These are phyloP conservation scores for Iris macrosiphon DNA, from an alignment of 106 monocot genomes.

Conservation along the genomic window DNA sequence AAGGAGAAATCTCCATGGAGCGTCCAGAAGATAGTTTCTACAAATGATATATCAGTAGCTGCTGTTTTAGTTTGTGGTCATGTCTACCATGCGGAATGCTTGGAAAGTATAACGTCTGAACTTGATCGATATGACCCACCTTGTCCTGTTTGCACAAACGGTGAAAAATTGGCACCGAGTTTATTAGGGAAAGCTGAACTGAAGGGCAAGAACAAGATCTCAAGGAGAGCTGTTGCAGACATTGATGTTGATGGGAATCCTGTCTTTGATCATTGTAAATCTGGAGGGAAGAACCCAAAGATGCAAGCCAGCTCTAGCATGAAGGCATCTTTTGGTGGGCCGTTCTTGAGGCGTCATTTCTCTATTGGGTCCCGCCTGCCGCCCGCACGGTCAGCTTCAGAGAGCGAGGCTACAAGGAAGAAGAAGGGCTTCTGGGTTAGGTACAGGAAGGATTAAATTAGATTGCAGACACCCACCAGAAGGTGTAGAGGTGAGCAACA, in stretches of 20 bases:
- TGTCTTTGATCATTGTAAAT: constrained; percentile 1
- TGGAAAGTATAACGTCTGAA: constrained; percentile 67
- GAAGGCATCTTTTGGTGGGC: constrained; percentile 27
- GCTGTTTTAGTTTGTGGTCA: constrained; percentile 81
- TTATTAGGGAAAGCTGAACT: constrained; percentile 27
- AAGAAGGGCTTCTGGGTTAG: constrained; percentile 54
- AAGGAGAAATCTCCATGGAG: constrained; percentile 61
- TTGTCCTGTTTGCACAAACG: constrained; percentile 60
- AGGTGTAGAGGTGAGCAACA: not conserved
- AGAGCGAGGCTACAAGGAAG: constrained; percentile 15
- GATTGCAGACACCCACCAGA: not conserved
- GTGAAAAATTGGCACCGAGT: constrained; percentile 12
- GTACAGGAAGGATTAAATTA: constrained; percentile 14
- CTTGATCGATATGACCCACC: constrained; percentile 64
- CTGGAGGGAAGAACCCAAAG: constrained; percentile 16
- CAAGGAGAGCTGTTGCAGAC: constrained; percentile 45
- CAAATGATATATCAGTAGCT: constrained; percentile 47
- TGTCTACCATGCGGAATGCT: constrained; percentile 85
- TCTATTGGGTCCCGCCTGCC: constrained; percentile 30
- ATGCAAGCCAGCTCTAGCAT: constrained; percentile 28
- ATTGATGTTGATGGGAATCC: constrained; percentile 20
- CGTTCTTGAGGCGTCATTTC: constrained; percentile 47
- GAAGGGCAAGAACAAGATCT: constrained; percentile 49
- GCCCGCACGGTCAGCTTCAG: constrained; percentile 7
- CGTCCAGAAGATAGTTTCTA: constrained; percentile 36